Evolutionary conservation across 805 yeast genomes (phyloP).

Genomic region (Isabelozyma gotoi): DNA sequence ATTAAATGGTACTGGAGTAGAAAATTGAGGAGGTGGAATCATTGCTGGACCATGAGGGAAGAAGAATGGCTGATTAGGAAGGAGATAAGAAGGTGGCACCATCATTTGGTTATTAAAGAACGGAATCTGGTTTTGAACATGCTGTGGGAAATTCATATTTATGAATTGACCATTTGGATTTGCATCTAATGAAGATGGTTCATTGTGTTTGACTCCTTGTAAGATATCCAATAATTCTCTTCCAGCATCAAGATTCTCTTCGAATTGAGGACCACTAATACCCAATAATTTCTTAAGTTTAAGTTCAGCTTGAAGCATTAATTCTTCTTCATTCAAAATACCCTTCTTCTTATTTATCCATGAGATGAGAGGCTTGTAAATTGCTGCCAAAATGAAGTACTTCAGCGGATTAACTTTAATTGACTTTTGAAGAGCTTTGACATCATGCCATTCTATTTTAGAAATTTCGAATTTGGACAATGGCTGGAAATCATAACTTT

Average conservation of each 20-base stretch:
- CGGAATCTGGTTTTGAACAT: conserved; percentile 26
- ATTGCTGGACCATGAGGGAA: conserved; percentile 16
- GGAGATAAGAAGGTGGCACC: background rate
- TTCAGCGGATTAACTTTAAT: conserved; percentile 35
- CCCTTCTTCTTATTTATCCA: conserved; percentile 59
- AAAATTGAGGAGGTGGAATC: conserved; percentile 3
- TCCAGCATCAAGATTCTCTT: conserved; percentile 59
- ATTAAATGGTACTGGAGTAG: conserved; percentile 7
- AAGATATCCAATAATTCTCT: conserved; percentile 70
- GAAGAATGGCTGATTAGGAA: conserved; percentile 8
- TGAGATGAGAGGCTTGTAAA: conserved; percentile 49
- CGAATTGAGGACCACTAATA: conserved; percentile 35
- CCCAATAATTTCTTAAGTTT: conserved; percentile 67
- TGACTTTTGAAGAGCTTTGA: conserved; percentile 44
- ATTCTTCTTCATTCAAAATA: conserved; percentile 51
- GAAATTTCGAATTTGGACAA: conserved; percentile 85
- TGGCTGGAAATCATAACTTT: conserved; percentile 72
- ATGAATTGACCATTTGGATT: conserved; percentile 7
- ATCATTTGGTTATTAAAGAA: conserved; percentile 11
- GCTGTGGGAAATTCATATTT: conserved; percentile 32
- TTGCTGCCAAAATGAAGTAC: conserved; percentile 47
- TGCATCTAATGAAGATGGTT: background rate
- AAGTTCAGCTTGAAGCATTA: conserved; percentile 62
- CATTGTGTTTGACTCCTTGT: conserved; percentile 29
- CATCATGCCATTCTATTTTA: conserved; percentile 74